These are phyloP conservation scores for Chrysosporium keratinophilum DNA, from an alignment of 2,329 filamentous ascomycete species.

Conservation along the genomic window DNA sequence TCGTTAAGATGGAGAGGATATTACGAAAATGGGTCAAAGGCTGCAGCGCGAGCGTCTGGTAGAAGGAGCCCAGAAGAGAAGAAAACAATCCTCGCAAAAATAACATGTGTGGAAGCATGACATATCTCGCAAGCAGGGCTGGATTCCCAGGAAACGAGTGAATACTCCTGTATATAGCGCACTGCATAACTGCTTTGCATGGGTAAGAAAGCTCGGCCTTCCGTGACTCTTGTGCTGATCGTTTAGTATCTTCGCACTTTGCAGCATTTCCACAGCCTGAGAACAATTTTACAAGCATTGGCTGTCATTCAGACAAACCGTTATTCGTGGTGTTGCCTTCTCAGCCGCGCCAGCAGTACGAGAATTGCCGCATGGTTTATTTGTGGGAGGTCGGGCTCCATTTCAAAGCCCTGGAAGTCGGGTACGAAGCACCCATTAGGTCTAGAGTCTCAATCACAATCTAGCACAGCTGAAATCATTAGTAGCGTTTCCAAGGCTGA, in stretches of 20 bases:
- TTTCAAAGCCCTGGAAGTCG: neutral
- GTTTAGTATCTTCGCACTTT: neutral
- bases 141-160: too few relatives aligned
- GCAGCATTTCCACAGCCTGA: constrained; percentile 6
- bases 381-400: neutral
- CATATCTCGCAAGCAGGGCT: too few relatives aligned
- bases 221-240: neutral
- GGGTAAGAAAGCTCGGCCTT: constrained; percentile 1
- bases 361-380: neutral
- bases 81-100: too few relatives aligned
- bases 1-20: too few relatives aligned
- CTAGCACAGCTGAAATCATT: neutral
- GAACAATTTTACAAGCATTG: neutral
- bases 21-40: too few relatives aligned
- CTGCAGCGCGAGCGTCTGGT: too few relatives aligned
- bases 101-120: too few relatives aligned
- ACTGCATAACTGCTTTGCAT: too few relatives aligned
- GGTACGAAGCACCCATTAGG: neutral
- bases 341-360: neutral
- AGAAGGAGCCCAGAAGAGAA: too few relatives aligned
- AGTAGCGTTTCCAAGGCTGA: too few relatives aligned
- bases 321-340: neutral
- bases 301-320: neutral
- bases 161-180: too few relatives aligned
- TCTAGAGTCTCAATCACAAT: neutral